Percentiles rank a stretch among this genome's conserved stretches.
These are phyloP conservation scores for Coniochaeta prunicola DNA, from an alignment of 2,329 filamentous ascomycete species.

Conservation along the genomic window DNA sequence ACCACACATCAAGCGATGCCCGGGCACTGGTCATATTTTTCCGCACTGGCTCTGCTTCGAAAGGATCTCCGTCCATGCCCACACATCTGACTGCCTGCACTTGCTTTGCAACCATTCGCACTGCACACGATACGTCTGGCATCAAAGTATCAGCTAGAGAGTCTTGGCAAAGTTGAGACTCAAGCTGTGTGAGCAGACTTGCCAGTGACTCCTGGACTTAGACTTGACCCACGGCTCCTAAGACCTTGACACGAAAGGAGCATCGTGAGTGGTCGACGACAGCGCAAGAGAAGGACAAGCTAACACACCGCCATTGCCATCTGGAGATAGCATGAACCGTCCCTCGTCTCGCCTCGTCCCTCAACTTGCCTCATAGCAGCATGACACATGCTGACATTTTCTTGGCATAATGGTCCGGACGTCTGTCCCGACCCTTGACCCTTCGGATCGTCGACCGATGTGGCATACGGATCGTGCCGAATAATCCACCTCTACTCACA, in stretches of 20 bases:
- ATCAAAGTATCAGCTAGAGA: neutral
- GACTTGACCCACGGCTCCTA: neutral
- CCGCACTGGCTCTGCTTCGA: neutral
- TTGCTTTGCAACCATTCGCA: neutral
- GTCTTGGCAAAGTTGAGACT: slow-evolving; percentile 6
- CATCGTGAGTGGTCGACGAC: neutral
- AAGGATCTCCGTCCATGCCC: neutral
- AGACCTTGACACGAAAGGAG: too few relatives aligned
- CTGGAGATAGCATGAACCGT: neutral
- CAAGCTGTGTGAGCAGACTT: slow-evolving; percentile 1
- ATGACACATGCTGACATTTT: slow-evolving; percentile 1
- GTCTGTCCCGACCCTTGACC: neutral
- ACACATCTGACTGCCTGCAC: too few relatives aligned
- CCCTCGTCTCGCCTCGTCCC: neutral
- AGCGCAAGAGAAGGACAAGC: neutral
- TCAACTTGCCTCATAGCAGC: neutral
- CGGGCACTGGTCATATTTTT: neutral
- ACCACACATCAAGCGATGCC: neutral
- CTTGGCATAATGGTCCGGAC: neutral
- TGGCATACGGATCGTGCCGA: neutral
- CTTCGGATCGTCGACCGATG: neutral
- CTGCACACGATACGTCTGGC: neutral
- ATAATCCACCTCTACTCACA: neutral
- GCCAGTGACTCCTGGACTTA: neutral
- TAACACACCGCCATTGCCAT: neutral